These are phyloP conservation scores for Boletus rubescentipes DNA, from an alignment of 768 basidiomycete species.

Conservation along the genomic window DNA sequence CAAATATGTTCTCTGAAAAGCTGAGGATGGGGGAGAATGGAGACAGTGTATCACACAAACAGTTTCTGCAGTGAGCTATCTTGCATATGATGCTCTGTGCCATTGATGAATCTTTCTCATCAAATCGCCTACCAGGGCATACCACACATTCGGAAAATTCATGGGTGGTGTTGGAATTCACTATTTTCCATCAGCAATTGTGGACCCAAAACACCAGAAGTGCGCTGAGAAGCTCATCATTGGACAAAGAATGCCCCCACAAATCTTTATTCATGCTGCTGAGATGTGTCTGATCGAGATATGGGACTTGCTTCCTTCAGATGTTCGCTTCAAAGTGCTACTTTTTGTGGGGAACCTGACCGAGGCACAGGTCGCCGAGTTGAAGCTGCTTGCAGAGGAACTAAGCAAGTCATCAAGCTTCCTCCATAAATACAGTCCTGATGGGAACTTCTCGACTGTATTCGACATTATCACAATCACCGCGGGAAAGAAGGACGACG, in stretches of 20 bases:
- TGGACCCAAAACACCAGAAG: constrained; percentile 27
- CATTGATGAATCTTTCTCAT: not conserved
- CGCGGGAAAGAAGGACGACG: constrained; percentile 29
- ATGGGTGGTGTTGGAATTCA: constrained; percentile 38
- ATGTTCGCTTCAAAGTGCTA: constrained; percentile 37
- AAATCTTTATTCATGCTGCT: constrained; percentile 33
- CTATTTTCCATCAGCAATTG: constrained; percentile 37
- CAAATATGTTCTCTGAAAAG: constrained; percentile 67
- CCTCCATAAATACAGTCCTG: constrained; percentile 26
- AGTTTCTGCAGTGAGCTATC: constrained; percentile 33
- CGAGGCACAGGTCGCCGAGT: constrained; percentile 15
- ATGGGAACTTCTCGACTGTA: constrained; percentile 19
- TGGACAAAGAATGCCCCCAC: constrained; percentile 37
- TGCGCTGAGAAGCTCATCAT: constrained; percentile 30
- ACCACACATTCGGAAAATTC: constrained; percentile 36
- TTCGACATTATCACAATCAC: constrained; percentile 30
- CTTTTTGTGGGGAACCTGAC: constrained; percentile 31
- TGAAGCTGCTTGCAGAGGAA: constrained; percentile 27
- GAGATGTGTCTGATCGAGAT: constrained; percentile 37
- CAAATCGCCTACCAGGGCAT: constrained; percentile 24
- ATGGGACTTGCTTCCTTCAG: constrained; percentile 37
- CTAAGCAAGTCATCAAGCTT: constrained; percentile 21
- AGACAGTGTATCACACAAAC: constrained; percentile 32
- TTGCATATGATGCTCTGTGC: no score
- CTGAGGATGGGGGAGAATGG: constrained; percentile 45